phyloP scores from a whole-genome alignment of 2,329 filamentous ascomycete species.

The Xylariaceae sp. region DNA sequence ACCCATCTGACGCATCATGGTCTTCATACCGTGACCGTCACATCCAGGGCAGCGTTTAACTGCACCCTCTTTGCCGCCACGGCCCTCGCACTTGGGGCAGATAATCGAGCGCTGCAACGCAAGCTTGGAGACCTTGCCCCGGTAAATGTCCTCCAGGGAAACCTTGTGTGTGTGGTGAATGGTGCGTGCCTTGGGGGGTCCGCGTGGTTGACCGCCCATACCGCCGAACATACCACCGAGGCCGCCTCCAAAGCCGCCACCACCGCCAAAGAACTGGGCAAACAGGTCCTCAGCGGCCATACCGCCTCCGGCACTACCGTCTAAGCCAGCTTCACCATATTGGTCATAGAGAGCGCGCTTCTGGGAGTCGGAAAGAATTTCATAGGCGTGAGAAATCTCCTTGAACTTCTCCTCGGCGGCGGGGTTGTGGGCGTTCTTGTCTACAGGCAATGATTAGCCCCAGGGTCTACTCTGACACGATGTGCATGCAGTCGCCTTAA shows the following conservation, averaged over 20 bases:
- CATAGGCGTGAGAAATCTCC: slow-evolving; percentile 91
- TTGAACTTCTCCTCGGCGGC: slow-evolving; percentile 97
- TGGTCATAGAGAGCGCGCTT: slow-evolving; percentile 93
- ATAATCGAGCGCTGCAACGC: slow-evolving; percentile 96
- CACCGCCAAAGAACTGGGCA: slow-evolving; percentile 92
- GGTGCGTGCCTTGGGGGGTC: slow-evolving; percentile 82
- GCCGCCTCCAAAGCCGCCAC: slow-evolving; percentile 64
- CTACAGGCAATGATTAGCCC: slow-evolving; percentile 40
- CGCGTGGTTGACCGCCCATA: slow-evolving; percentile 70
- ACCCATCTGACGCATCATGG: slow-evolving; percentile 99
- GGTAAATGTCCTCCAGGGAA: slow-evolving; percentile 94
- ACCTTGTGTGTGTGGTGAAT: slow-evolving; percentile 99
- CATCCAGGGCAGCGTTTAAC: slow-evolving; percentile 89
- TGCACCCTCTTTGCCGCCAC: slow-evolving; percentile 95
- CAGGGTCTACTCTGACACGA: neutral
- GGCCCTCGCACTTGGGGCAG: slow-evolving; percentile 88
- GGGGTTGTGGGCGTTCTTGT: slow-evolving; percentile 95
- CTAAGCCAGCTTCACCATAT: slow-evolving; percentile 94
- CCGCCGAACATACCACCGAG: slow-evolving; percentile 73
- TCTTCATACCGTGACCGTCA: slow-evolving; percentile 96
- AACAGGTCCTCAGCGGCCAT: slow-evolving; percentile 97
- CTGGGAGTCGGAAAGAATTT: slow-evolving; percentile 85
- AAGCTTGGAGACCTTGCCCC: slow-evolving; percentile 94
- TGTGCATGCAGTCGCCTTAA: slow-evolving; percentile 8
- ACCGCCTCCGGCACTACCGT: slow-evolving; percentile 76